These are phyloP conservation scores for Pythium plurisporium DNA, from an alignment of 352 stramenopile species.

Conservation along the genomic window DNA sequence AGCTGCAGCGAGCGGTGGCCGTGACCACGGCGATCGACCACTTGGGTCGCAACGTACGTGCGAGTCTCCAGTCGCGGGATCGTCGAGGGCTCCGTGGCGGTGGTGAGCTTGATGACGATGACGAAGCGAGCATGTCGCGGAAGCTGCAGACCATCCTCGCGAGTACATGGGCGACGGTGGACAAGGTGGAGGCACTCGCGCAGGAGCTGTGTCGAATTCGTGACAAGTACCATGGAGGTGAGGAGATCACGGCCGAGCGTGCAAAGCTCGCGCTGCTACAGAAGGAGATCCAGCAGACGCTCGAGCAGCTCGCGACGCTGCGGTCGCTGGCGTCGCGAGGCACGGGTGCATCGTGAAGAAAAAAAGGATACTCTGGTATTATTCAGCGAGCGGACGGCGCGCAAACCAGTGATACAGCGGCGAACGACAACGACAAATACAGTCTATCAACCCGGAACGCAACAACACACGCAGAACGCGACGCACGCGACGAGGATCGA, in stretches of 20 bases:
- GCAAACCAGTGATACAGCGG: constrained; percentile 7
- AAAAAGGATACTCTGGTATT: constrained; percentile 2
- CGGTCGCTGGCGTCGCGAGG: constrained; percentile 10
- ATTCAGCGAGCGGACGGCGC: not conserved
- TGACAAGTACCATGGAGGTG: constrained; percentile 40
- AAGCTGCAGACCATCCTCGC: constrained; percentile 44
- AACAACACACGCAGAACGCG: not conserved
- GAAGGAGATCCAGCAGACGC: constrained; percentile 45
- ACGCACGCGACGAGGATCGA: not conserved
- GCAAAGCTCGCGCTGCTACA: constrained; percentile 56
- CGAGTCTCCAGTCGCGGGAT: constrained; percentile 14
- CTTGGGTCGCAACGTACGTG: constrained; percentile 16
- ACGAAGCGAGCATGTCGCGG: constrained; percentile 20
- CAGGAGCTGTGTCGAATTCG: constrained; percentile 48
- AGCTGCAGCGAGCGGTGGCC: constrained; percentile 43
- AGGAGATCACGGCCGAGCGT: constrained; percentile 44
- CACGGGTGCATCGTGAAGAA: not conserved
- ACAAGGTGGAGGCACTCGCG: constrained; percentile 52
- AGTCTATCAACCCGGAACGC: constrained; percentile 1
- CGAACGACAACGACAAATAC: constrained; percentile 5
- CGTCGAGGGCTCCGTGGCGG: constrained; percentile 4
- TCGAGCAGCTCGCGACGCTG: constrained; percentile 50
- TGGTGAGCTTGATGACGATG: constrained; percentile 34
- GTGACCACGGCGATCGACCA: constrained; percentile 57
- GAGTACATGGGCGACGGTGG: constrained; percentile 59